Evolutionary conservation across 2,329 filamentous ascomycete genomes (phyloP), one percentile per base, ranked within the genome.

Genomic region (Podosphaera xanthii): DNA sequence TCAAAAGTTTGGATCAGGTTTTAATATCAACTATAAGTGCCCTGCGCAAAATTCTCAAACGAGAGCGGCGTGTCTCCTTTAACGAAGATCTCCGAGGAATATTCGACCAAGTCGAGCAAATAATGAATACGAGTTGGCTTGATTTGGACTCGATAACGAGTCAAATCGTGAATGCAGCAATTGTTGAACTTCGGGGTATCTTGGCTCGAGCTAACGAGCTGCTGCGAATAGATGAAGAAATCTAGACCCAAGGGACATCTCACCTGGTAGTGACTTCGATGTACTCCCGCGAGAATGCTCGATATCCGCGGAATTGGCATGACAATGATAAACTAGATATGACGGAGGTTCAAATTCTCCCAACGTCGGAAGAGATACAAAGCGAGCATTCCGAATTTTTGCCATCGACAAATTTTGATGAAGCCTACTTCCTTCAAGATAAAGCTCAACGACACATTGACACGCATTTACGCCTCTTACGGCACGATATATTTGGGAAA

Each of bases 381-480:
- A 34, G 31, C 4, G 58, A 62, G 0, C 68, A 71, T 14, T 65
- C 63, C 2, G 75, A 77, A 60, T 78, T 74, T 61, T 65, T 78
- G 2, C 74, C 72, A 12, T 42, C 33, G 14, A 72, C 65, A 1
- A 70, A 76, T 63, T 64, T 72, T 2, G 64, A 67, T 0, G 67
- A 68, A 7, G 71, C 71, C 60, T 72, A 77, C 62, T 65, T 72
- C 14, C 60, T 50, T 7, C 4, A 38, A 33, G 33, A 49, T n/a
- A 33, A 30, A 36, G 36, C 8, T n/a, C 49, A 40, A 22, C 46
- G 35, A 38, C 58, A 53, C 22, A 48, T 59, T 31, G 58, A 59
- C 35, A 53, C 46, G n/a, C 66, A 69, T 52, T 69, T 69, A 46
- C 61, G 67, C 7, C 59, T 69, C 8, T 58, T 69, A 40, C 62